Evolutionary conservation across 306 rosid species (phyloP).

Genomic region (Cucurbita maxima): DNA sequence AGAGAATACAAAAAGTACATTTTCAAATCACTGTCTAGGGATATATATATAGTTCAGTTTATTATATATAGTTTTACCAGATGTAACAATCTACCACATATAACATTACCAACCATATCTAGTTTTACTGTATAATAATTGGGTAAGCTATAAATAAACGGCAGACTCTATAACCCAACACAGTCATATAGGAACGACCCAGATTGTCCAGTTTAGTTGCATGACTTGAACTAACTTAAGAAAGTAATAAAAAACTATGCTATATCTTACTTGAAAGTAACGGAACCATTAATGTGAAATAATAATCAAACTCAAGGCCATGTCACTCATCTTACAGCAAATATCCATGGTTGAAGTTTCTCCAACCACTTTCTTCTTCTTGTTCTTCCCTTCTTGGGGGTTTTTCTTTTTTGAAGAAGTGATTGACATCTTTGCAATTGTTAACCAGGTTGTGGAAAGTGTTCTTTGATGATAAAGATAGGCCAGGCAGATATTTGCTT

Average conservation of each 20-base stretch:
- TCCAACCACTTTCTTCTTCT: constrained; percentile 6
- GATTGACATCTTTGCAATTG: constrained; percentile 1
- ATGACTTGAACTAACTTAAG: background rate
- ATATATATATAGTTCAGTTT: too few species aligned
- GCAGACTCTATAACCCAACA: too few species aligned
- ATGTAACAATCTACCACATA: too few species aligned
- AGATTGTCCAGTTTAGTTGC: too few species aligned
- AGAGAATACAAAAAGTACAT: too few species aligned
- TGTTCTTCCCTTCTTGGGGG: background rate
- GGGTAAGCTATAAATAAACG: too few species aligned
- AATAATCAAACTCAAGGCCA: background rate
- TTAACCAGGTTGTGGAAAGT: constrained; percentile 74
- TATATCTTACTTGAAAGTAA: background rate
- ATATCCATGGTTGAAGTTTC: background rate
- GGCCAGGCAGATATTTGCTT: constrained; percentile 72
- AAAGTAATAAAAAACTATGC: background rate
- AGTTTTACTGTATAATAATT: too few species aligned
- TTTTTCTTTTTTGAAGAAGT: background rate
- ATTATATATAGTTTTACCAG: too few species aligned
- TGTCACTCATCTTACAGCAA: background rate
- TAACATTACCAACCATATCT: too few species aligned
- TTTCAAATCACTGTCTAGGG: too few species aligned
- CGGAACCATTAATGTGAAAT: background rate
- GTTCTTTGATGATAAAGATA: constrained; percentile 79
- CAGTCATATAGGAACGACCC: too few species aligned